A percentile compares a stretch with the other conserved stretches of the same genome.
These are phyloP conservation scores for Erysimum cheiri DNA, from an alignment of 441 rosid species.

Conservation along the genomic window DNA sequence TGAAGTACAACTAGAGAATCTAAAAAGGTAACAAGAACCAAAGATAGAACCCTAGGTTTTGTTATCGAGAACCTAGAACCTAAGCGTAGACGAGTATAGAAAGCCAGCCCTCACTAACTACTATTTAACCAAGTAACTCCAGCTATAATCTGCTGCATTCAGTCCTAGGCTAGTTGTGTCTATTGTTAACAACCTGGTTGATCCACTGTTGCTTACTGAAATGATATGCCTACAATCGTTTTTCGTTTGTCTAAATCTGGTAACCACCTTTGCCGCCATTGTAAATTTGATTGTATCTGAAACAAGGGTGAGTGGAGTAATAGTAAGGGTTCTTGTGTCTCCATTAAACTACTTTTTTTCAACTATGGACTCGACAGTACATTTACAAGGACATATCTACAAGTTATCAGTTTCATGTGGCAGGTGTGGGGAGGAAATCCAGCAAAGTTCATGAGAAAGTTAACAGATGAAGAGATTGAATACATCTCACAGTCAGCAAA, in stretches of 20 bases:
- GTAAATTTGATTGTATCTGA: not conserved
- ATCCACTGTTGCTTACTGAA: not conserved
- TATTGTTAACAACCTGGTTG: constrained; percentile 1
- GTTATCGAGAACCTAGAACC: not conserved
- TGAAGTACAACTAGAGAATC: not conserved
- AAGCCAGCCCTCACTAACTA: not conserved
- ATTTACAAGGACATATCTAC: not conserved
- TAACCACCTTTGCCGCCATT: not conserved
- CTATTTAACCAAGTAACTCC: not conserved
- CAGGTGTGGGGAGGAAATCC: constrained; percentile 87
- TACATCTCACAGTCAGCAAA: constrained; percentile 70
- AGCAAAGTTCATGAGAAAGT: constrained; percentile 69
- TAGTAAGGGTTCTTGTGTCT: constrained; percentile 1
- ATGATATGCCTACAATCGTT: not conserved
- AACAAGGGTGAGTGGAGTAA: not conserved
- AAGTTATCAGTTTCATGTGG: constrained; percentile 17
- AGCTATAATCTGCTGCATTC: not conserved
- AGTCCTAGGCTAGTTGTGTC: not conserved
- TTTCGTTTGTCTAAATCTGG: constrained; percentile 16
- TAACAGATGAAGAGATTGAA: constrained; percentile 68
- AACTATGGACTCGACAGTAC: not conserved
- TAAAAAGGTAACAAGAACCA: not conserved
- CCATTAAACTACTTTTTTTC: no score
- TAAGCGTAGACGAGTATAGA: not conserved
- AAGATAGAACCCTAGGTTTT: constrained; percentile 1